Base-by-base conservation (phyloP, 441 rosid genomes). In the Biscutella auriculata region DNA sequence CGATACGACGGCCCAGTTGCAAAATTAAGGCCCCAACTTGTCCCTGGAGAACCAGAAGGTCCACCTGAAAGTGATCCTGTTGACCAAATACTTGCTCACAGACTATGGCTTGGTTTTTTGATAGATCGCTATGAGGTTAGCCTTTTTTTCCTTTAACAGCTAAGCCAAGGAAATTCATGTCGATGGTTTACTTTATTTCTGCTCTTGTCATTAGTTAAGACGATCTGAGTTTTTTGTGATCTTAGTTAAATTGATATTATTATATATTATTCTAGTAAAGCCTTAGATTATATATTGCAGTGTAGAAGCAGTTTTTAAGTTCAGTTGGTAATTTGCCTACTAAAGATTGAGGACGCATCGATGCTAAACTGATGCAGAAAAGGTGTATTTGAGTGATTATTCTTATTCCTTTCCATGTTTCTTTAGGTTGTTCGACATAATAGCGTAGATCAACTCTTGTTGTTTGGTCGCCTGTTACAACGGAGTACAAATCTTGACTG, bases 361-460 rank as follows among this genome's bases (percentile, higher is more conserved):
- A 42, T 19, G 13, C 28, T 19, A 19, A 42, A 41, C 1, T 39
- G 4, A 6, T 44, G 4, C 29, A 62, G 11, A 30, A 23, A 36
- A 40, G 17, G 14, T 36, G n/a, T 25, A 40, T 32, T 64, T 65
- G 6, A 27, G 26, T 41, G 13, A 25, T 28, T 55, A 4, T 62
- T 62, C 49, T 37, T 25, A 25, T 39, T 45, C 63, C 23, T 19
- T 69, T 41, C 62, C 58, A 50, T 66, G 56, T 45, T 54, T 61
- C 36, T 19, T 19, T 19, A 19, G 23, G 23, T 19, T 19, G 23
- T 19, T 19, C 23, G 23, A 19, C 23, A 19, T 19, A 19, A 19
- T 19, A 19, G 23, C 23, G 4, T 1, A 19, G 23, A 19, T 19
- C 23, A 19, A 19, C 23, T 19, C 23, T 19, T 19, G 4, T 19